Evolutionary conservation across 129 eudicot genomes (phyloP).

Genomic region (Silybum marianum): DNA sequence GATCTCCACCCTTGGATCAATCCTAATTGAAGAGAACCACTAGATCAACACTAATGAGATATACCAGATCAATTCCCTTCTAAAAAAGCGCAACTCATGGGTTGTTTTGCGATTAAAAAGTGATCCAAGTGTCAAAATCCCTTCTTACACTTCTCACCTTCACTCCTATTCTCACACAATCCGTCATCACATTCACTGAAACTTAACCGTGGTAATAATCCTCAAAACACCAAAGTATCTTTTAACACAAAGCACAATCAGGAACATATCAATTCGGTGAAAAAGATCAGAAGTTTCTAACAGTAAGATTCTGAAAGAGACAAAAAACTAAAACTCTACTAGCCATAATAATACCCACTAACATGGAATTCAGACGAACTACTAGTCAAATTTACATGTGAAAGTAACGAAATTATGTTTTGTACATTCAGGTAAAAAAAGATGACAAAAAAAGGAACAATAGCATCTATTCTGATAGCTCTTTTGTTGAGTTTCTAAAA

Average conservation of each 20-base stretch:
- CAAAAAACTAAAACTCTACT: background rate
- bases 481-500: constrained; percentile 23
- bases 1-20: no score
- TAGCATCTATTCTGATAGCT: constrained; percentile 38
- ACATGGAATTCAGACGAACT: constrained; percentile 2
- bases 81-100: no score
- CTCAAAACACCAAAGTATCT: background rate
- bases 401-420: constrained; percentile 28
- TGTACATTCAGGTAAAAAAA: constrained; percentile 30
- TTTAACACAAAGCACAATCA: background rate
- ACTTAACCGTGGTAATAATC: no score
- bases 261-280: background rate
- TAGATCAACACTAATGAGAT: no score
- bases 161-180: no score
- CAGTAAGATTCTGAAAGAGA: background rate
- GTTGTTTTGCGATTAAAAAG: no score
- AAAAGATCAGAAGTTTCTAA: background rate
- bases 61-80: no score
- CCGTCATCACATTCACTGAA: no score
- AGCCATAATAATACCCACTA: constrained; percentile 16
- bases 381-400: constrained; percentile 33
- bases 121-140: no score
- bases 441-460: constrained; percentile 2
- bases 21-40: no score
- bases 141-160: no score